A percentile compares a stretch with the other conserved stretches of the same genome.
These are phyloP conservation scores for Monocercomonoides exilis DNA, from an alignment of 78 protist genomes.

Conservation along the genomic window DNA sequence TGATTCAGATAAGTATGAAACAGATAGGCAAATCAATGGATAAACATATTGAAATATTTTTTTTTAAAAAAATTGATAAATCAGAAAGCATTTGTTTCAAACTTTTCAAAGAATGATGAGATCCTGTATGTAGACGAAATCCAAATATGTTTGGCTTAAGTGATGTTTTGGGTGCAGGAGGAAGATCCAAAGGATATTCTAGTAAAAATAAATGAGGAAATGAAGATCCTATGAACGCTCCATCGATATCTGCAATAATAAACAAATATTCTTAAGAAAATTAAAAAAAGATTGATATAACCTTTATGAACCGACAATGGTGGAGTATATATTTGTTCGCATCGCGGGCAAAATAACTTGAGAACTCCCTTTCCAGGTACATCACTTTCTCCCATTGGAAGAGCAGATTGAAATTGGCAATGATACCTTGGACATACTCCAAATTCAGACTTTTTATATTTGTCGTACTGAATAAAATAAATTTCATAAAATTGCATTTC, in stretches of 20 bases:
- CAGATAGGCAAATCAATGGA: too few relatives aligned
- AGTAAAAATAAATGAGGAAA: background rate
- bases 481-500: background rate
- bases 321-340: background rate
- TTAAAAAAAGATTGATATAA: background rate
- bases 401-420: background rate
- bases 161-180: background rate
- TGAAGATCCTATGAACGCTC: background rate
- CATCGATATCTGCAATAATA: background rate
- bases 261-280: too few relatives aligned
- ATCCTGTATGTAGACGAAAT: background rate
- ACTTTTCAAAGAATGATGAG: too few relatives aligned
- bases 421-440: constrained; percentile 1
- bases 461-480: background rate
- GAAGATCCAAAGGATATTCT: background rate
- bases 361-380: background rate
- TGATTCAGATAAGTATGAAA: too few relatives aligned
- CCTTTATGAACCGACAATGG: background rate
- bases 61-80: too few relatives aligned
- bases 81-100: too few relatives aligned
- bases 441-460: background rate
- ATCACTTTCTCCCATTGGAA: constrained; percentile 2
- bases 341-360: constrained; percentile 6
- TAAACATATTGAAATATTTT: too few relatives aligned
- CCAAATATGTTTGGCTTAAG: background rate